These are phyloP conservation scores for Leishmania lainsoni DNA, from an alignment of 208 protist genomes.

Conservation along the genomic window DNA sequence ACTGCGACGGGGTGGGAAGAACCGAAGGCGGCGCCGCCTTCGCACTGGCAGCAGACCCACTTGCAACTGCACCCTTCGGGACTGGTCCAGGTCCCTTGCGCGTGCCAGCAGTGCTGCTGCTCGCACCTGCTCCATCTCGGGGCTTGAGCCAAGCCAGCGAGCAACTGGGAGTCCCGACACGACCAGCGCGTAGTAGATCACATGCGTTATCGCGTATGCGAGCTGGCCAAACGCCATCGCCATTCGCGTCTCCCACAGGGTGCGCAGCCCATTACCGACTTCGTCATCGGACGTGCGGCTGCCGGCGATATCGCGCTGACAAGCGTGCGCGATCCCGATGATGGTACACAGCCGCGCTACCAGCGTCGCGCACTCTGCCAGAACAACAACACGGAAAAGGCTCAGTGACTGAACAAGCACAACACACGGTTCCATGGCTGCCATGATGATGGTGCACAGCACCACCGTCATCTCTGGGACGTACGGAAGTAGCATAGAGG, in stretches of 20 bases:
- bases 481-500: conserved; percentile 11
- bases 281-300: conserved; percentile 1
- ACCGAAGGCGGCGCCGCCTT: not conserved
- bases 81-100: not conserved
- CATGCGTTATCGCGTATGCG: conserved; percentile 46
- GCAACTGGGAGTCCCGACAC: conserved; percentile 29
- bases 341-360: conserved; percentile 52
- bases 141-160: conserved; percentile 33
- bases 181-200: conserved; percentile 53
- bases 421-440: conserved; percentile 66
- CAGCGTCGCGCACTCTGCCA: conserved; percentile 68
- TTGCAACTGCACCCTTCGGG: not conserved
- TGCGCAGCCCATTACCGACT: conserved; percentile 21
- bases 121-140: conserved; percentile 33
- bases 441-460: conserved; percentile 43
- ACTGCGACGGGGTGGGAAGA: not conserved
- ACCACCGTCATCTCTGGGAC: conserved; percentile 63
- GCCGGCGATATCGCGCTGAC: conserved; percentile 9
- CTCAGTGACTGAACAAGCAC: conserved; percentile 70
- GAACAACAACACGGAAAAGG: conserved; percentile 59
- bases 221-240: conserved; percentile 65
- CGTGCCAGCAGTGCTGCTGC: conserved; percentile 18
- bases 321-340: conserved; percentile 36
- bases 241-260: conserved; percentile 54
- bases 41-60: not conserved